These are phyloP conservation scores for Plasmodium sp. DNA, from an alignment of 169 alveolate genomes.

Conservation along the genomic window DNA sequence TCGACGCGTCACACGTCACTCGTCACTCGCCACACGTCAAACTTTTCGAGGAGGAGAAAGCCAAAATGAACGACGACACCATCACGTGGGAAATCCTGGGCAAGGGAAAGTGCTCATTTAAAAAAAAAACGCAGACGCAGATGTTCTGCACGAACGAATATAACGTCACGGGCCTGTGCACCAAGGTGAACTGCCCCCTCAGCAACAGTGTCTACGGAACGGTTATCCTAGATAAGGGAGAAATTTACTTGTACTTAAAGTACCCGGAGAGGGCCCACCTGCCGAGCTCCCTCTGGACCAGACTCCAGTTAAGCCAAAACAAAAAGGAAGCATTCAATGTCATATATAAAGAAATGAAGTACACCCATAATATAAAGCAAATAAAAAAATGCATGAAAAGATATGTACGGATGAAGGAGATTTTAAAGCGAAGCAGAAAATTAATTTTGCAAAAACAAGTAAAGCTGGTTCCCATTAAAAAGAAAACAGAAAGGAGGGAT, in stretches of 20 bases:
- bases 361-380: conserved; percentile 94
- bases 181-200: conserved; percentile 97
- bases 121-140: conserved; percentile 75
- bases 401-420: conserved; percentile 95
- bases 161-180: conserved; percentile 99
- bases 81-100: conserved; percentile 73
- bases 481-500: conserved; percentile 99
- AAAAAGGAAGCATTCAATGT: conserved; percentile 92
- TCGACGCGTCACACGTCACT: not conserved
- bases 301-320: conserved; percentile 92
- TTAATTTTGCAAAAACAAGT: conserved; percentile 77
- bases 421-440: conserved; percentile 94
- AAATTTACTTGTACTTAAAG: conserved; percentile 94
- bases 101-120: conserved; percentile 60
- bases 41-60: not conserved
- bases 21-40: too few species aligned
- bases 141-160: conserved; percentile 86
- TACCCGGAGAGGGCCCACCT: conserved; percentile 98
- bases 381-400: conserved; percentile 98
- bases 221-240: conserved; percentile 93
- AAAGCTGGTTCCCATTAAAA: conserved; percentile 93
- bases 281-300: conserved; percentile 98
- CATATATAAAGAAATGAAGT: conserved; percentile 94
- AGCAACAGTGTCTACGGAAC: conserved; percentile 98
- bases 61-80: conserved; percentile 54